Evolutionary conservation across 2,329 filamentous ascomycete species (phyloP), one percentile per base, ranked within the genome.

Genomic region (Bipolaris zeicola): DNA sequence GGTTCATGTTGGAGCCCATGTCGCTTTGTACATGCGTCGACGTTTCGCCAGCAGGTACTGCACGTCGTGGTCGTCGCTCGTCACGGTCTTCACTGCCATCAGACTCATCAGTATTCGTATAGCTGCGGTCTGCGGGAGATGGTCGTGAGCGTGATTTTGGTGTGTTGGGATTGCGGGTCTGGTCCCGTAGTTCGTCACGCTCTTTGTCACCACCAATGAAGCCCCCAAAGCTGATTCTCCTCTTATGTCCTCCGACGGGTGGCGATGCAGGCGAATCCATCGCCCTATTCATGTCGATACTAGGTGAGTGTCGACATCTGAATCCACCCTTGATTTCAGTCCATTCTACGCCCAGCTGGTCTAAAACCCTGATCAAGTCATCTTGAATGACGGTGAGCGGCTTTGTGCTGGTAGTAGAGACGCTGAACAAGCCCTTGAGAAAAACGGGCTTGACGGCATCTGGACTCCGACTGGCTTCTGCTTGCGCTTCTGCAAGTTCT

Each of bases 371-470:
- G 71, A 96, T 96, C 66, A 99, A 91, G 72, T 99, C 95, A 6
- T 87, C 82, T 37, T 94, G 87, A 61, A 99, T 99, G 57, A 92
- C 87, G 1, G 87, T 82, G 10, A 98, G 85, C 1, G 94, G 91
- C 72, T 96, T 96, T 71, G 89, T 95, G 55, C 92, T 97, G 6
- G 95, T 99, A 0, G 95, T 99, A 3, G 92, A 96, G 51, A 98
- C 95, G 69, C 94, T 98, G 79, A 99, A 98, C 16, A 99, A 83
- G 4, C 95, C 95, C 77, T 98, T 99, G 55, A 99, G 85, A 75
- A 90, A 98, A 3, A 98, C 95, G 0, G 95, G 95, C 75, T 96
- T 97, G 50, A 94, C 88, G 58, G 94, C 85, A 64, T 96, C 92
- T 5, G 89, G 87, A 64, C 85, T 88, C 22, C 78, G 76, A 20